Evolutionary conservation across 176 grass and related monocot species (phyloP).

Genomic region (Bromus sterilis): DNA sequence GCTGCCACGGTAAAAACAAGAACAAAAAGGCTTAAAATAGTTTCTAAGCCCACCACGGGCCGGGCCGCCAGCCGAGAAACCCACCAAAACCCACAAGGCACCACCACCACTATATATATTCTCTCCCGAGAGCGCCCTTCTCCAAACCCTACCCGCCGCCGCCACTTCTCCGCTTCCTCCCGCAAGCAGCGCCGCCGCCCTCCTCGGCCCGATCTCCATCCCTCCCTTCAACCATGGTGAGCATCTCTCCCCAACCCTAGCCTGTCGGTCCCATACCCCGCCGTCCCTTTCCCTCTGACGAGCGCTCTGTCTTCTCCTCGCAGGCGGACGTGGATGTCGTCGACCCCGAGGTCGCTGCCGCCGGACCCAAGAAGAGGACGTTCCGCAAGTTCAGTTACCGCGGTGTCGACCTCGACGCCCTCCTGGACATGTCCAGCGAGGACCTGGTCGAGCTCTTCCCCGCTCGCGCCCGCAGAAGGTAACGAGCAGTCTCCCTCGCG

Average conservation of each 20-base stretch:
- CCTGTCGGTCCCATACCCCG: not conserved
- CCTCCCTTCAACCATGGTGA: conserved; percentile 33
- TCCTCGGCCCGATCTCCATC: not conserved
- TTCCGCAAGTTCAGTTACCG: conserved; percentile 97
- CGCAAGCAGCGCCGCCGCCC: not conserved
- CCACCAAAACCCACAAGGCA: not conserved
- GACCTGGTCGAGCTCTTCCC: conserved; percentile 91
- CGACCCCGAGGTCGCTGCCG: conserved; percentile 46
- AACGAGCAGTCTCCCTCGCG: not conserved
- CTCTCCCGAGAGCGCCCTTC: not conserved
- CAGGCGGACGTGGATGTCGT: conserved; percentile 65
- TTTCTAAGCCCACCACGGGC: not conserved
- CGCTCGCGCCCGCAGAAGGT: conserved; percentile 78
- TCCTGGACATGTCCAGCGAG: conserved; percentile 95
- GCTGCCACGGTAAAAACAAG: too few relatives aligned
- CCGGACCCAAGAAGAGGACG: conserved; percentile 89
- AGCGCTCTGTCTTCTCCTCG: not conserved
- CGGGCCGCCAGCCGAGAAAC: not conserved
- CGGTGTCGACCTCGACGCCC: conserved; percentile 90
- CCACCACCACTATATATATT: conserved; percentile 16
- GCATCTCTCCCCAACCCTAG: not conserved
- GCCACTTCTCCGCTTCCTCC: not conserved
- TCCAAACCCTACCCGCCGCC: conserved; percentile 33
- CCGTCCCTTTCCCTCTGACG: not conserved
- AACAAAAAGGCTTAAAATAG: not conserved